phyloP scores from a whole-genome alignment of 2,329 filamentous ascomycete species.

The Colletotrichum salicis region DNA sequence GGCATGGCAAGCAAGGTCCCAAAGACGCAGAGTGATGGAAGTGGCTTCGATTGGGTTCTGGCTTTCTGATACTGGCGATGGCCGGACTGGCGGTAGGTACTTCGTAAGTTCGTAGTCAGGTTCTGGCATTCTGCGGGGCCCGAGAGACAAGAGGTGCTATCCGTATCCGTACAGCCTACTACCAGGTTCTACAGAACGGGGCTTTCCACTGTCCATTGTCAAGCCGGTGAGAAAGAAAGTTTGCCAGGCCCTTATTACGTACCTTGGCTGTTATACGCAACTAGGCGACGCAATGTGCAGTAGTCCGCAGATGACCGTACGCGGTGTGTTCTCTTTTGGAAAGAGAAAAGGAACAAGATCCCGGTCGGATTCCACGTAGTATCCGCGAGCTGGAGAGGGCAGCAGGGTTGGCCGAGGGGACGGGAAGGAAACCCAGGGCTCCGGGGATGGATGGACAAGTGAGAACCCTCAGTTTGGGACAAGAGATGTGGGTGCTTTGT shows the following conservation, averaged over 20 bases:
- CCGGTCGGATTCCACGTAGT: conserved; percentile 5
- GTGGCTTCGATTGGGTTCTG: conserved; percentile 1
- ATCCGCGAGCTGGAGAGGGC: neutral
- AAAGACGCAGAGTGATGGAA: neutral
- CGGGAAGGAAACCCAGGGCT: conserved; percentile 24
- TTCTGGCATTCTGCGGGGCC: neutral
- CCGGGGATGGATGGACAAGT: neutral
- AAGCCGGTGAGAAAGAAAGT: conserved; percentile 22
- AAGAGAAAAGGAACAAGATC: conserved; percentile 8
- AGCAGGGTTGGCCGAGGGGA: neutral
- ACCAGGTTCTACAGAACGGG: conserved; percentile 21
- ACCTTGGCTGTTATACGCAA: neutral
- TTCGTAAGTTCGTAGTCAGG: neutral
- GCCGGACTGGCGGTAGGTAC: neutral
- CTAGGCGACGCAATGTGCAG: neutral
- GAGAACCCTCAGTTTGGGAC: neutral
- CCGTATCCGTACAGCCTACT: neutral
- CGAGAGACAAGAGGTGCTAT: neutral
- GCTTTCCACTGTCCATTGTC: neutral
- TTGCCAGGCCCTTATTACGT: conserved; percentile 12
- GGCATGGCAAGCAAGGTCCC: neutral
- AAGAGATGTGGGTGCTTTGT: neutral
- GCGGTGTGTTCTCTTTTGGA: neutral
- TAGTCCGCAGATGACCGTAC: neutral
- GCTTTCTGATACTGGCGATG: neutral